These are phyloP conservation scores for Podaxis sp. DNA, from an alignment of 768 basidiomycete species.

Conservation along the genomic window DNA sequence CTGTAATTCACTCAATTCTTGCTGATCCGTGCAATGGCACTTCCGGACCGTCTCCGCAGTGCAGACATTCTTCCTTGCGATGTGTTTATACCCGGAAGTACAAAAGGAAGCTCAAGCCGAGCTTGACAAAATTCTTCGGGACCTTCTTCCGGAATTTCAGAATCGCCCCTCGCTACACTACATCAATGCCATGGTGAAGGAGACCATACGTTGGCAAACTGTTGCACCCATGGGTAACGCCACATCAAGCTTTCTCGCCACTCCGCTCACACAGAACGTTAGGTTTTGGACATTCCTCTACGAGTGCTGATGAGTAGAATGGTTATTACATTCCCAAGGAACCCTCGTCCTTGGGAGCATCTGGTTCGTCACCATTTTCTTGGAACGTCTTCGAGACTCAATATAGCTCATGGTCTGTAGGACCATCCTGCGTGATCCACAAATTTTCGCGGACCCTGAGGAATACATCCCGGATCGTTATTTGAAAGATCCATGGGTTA, in stretches of 20 bases:
- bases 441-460: constrained; percentile 26
- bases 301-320: constrained; percentile 27
- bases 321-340: constrained; percentile 31
- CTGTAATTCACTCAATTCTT: background rate
- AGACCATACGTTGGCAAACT: constrained; percentile 19
- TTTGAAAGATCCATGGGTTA: constrained; percentile 1
- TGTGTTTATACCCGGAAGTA: constrained; percentile 22
- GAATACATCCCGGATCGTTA: constrained; percentile 29
- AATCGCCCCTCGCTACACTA: constrained; percentile 23
- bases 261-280: constrained; percentile 16
- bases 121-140: constrained; percentile 22
- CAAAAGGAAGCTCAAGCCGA: constrained; percentile 26
- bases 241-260: constrained; percentile 13
- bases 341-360: constrained; percentile 18
- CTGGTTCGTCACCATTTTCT: constrained; percentile 14
- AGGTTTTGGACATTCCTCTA: constrained; percentile 16
- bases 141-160: constrained; percentile 22
- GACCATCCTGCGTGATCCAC: constrained; percentile 25
- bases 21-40: background rate
- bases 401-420: background rate
- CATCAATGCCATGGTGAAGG: constrained; percentile 22
- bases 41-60: constrained; percentile 27
- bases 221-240: constrained; percentile 17
- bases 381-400: background rate
- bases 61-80: constrained; percentile 28